Conservation (phyloP, 768 basidiomycete species). For the Phylloporus rhodoxanthus region DNA sequence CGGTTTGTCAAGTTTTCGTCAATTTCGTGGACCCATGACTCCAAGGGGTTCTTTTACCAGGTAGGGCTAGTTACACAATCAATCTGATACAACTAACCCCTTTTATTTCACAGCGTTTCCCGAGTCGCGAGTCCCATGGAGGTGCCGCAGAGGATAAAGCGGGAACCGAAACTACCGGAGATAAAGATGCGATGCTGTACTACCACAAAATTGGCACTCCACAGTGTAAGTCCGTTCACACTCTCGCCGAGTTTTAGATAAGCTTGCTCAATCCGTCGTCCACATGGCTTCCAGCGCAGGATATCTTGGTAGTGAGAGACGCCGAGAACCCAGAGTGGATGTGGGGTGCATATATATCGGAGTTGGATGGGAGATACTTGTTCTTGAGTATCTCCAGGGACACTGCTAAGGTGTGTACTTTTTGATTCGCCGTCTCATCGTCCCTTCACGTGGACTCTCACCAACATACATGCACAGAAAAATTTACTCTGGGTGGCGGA, state of each 20-base stretch:
- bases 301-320: constrained; percentile 63
- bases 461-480: constrained; percentile 43
- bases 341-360: constrained; percentile 51
- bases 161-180: constrained; percentile 54
- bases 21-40: constrained; percentile 71
- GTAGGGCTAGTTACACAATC: constrained; percentile 17
- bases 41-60: constrained; percentile 83
- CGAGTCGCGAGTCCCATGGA: constrained; percentile 44
- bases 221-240: constrained; percentile 45
- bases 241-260: constrained; percentile 7
- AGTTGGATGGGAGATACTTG: constrained; percentile 60
- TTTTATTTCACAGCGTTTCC: constrained; percentile 45
- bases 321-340: constrained; percentile 59
- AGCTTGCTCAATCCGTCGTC: background rate
- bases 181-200: constrained; percentile 66
- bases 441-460: background rate
- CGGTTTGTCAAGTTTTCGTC: constrained; percentile 73
- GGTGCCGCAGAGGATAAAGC: constrained; percentile 43
- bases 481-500: constrained; percentile 72
- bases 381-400: constrained; percentile 51
- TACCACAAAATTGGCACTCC: constrained; percentile 70
- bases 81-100: constrained; percentile 1
- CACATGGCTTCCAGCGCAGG: constrained; percentile 44
- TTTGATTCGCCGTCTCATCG: background rate
- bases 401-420: constrained; percentile 49